Evolutionary conservation across 805 yeast species (phyloP), one percentile per base, ranked within the genome.

Genomic region (Phaffomyces antillensis): DNA sequence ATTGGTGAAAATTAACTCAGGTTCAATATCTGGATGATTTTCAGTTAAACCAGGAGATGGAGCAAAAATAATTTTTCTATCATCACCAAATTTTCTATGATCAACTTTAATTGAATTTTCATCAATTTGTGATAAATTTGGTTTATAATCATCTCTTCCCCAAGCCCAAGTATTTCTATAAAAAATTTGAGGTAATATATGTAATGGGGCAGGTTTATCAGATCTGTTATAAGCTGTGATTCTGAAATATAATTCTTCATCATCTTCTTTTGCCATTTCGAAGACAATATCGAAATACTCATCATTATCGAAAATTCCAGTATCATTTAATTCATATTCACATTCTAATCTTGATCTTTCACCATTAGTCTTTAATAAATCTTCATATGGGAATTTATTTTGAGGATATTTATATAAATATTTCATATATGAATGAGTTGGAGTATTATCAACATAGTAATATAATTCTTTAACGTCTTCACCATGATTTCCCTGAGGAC

Each of bases 101-200:
- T 76, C 71, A 37, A 87, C 68, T 56, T 76, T 72, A 42, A 88
- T 70, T 34, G 80, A 67, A 46, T 70, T 68, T 30, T 66, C 67
- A 34, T 69, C 60, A 30, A 67, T 68, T 39, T 67, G 62, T 20
- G 63, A 64, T 51, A 79, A 60, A 15, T 61, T 55, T 12, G 89
- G 88, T 44, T 69, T 68, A 37, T 65, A 59, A 36, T 65, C 65
- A 46, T 76, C 79, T 48, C 73, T 67, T 39, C 90, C 87, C 96
- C 96, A 89, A n/a, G 83, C 69, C 97, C 97, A 89, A 15, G 93
- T 86, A 66, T 89, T 89, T 67, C 96, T 76, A 66, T 82, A 86
- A 52, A 81, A 79, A 28, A 86, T 66, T 53, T 89, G 96, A 10
- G 97, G 97, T 49, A 86, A 64, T 37, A 90, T 75, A 63, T 88